Conservation (phyloP, 176 grass and related monocot species). For the Aechmea fasciata region DNA sequence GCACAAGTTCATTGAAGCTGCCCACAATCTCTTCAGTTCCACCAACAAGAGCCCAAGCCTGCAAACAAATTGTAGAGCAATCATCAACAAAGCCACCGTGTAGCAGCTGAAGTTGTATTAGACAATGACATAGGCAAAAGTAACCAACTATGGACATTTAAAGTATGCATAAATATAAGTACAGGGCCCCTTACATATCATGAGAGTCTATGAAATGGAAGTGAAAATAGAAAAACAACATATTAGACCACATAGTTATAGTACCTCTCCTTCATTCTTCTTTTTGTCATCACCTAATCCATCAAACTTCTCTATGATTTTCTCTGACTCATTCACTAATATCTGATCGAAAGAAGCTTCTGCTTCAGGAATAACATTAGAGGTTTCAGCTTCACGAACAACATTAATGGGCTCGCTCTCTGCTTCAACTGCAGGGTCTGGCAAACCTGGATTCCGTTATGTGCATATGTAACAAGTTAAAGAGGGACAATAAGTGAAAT, state of each 20-base stretch:
- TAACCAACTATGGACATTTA: not conserved
- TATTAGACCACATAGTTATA: constrained; percentile 7
- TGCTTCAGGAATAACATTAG: constrained; percentile 30
- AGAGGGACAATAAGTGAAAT: not conserved
- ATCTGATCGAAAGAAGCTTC: constrained; percentile 53
- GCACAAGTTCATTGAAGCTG: constrained; percentile 75
- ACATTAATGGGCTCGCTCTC: not conserved
- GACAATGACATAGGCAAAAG: not conserved
- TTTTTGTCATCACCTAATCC: constrained; percentile 25
- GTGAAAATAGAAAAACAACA: constrained; percentile 22
- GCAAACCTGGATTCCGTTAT: constrained; percentile 8
- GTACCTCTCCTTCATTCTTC: constrained; percentile 37
- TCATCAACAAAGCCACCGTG: not conserved
- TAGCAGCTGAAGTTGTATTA: not conserved
- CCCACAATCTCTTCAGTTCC: constrained; percentile 45
- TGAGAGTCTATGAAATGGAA: not conserved
- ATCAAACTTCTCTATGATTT: constrained; percentile 24
- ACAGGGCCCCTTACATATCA: not conserved
- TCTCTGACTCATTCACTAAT: constrained; percentile 29
- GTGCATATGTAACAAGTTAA: constrained; percentile 2
- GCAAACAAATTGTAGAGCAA: not conserved
- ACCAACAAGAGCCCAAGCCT: constrained; percentile 72
- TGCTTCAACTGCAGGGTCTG: constrained; percentile 22
- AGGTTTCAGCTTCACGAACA: constrained; percentile 8
- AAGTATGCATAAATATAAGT: not conserved